These are phyloP conservation scores for Metschnikowia borealis DNA, from an alignment of 805 yeast genomes.

Conservation along the genomic window DNA sequence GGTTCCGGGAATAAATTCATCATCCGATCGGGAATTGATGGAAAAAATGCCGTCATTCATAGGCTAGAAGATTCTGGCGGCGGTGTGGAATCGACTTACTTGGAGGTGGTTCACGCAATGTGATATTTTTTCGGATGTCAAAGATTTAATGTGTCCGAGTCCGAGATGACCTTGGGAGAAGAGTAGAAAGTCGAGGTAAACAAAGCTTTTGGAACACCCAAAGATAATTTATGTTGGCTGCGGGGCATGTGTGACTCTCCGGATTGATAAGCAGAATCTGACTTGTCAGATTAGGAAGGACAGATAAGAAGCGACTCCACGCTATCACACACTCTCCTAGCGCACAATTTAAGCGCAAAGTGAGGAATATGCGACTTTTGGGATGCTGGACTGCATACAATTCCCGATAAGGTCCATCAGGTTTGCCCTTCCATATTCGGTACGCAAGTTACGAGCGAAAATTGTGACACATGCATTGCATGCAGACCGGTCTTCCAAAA, in stretches of 20 bases:
- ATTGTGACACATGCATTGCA: background rate
- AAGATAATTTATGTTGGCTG: background rate
- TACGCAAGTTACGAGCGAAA: background rate
- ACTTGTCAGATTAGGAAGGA: background rate
- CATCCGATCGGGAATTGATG: constrained; percentile 13
- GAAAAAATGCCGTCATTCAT: constrained; percentile 9
- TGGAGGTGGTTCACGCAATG: background rate
- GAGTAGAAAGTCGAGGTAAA: background rate
- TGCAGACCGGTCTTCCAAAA: background rate
- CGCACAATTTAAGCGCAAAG: background rate
- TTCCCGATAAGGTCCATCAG: background rate
- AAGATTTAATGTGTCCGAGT: background rate
- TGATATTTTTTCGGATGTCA: background rate
- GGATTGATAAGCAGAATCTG: background rate
- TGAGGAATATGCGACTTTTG: background rate
- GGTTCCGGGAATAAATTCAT: constrained; percentile 19
- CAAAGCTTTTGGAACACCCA: background rate
- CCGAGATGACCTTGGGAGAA: background rate
- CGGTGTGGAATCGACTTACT: background rate
- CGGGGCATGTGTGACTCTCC: background rate
- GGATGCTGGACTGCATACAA: background rate
- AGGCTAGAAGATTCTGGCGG: background rate
- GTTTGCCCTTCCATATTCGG: constrained; percentile 3
- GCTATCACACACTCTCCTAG: background rate
- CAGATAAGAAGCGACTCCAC: background rate